A percentile compares a stretch with the other conserved stretches of the same genome.
phyloP scores from a whole-genome alignment of 2,329 filamentous ascomycete genomes.

The Penicillium frequentans region DNA sequence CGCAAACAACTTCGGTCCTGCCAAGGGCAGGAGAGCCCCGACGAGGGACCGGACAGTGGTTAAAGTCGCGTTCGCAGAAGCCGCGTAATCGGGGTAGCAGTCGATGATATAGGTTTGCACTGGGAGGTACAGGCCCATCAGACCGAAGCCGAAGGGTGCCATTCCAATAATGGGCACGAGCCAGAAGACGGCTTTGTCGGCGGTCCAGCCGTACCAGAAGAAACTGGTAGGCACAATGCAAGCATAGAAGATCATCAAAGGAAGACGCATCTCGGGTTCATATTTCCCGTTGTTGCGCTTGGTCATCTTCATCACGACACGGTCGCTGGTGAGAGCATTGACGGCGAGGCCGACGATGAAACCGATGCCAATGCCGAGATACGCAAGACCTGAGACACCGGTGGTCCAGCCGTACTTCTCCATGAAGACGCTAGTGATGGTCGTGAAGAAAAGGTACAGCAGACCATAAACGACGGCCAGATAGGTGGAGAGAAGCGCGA shows the following conservation, averaged over 20 bases:
- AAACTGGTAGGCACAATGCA: conserved; percentile 56
- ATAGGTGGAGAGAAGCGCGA: conserved; percentile 52
- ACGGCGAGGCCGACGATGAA: conserved; percentile 33
- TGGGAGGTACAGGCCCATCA: conserved; percentile 50
- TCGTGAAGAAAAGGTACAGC: conserved; percentile 54
- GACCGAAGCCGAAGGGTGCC: conserved; percentile 53
- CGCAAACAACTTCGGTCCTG: conserved; percentile 11
- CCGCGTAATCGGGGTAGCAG: conserved; percentile 48
- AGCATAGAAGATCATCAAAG: conserved; percentile 55
- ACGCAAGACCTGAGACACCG: conserved; percentile 45
- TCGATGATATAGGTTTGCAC: conserved; percentile 65
- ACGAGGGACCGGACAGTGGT: conserved; percentile 53
- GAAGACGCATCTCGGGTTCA: conserved; percentile 50
- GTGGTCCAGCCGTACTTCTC: conserved; percentile 46
- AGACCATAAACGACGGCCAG: conserved; percentile 53
- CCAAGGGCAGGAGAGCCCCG: conserved; percentile 13
- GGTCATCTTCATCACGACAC: conserved; percentile 26
- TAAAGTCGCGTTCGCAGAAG: conserved; percentile 52
- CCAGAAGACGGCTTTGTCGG: conserved; percentile 53
- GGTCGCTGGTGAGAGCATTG: conserved; percentile 34
- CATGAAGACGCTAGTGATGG: conserved; percentile 50
- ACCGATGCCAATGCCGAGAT: conserved; percentile 51
- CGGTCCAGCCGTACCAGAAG: conserved; percentile 59
- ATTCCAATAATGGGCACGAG: conserved; percentile 61
- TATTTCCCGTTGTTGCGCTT: conserved; percentile 38